Evolutionary conservation across 495 filamentous ascomycete species (phyloP).

Genomic region (Aspergillus steynii): DNA sequence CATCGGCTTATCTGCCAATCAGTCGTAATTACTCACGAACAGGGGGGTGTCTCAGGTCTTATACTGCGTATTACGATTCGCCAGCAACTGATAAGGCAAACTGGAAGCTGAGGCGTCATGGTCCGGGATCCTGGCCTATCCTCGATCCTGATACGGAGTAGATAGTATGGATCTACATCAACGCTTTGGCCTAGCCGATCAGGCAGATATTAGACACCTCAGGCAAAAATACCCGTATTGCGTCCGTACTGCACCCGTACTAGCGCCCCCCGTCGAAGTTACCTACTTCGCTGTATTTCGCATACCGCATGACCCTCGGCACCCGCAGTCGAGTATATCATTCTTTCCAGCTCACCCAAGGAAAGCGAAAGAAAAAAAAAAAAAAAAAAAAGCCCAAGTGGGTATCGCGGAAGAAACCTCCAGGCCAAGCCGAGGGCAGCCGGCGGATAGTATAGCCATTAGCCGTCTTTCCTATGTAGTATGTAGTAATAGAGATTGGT

Average conservation of each 20-base stretch:
- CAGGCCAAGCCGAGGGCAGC: neutral
- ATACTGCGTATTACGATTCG: too few relatives aligned
- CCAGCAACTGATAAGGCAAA: too few relatives aligned
- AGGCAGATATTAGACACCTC: neutral
- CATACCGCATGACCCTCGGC: neutral
- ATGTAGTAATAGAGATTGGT: neutral
- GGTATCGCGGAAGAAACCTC: neutral
- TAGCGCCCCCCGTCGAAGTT: too few relatives aligned
- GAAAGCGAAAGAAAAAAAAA: neutral
- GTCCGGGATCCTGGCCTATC: too few relatives aligned
- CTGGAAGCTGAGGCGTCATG: too few relatives aligned
- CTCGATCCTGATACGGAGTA: neutral
- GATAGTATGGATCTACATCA: neutral
- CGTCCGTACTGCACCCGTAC: too few relatives aligned
- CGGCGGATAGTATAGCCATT: neutral
- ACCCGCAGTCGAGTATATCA: neutral
- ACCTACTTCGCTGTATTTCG: neutral
- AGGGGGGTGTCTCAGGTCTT: neutral
- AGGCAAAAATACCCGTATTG: neutral
- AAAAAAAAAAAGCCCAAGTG: neutral
- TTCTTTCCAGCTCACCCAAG: neutral
- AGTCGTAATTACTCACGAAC: neutral
- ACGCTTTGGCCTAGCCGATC: neutral
- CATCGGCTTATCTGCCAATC: neutral
- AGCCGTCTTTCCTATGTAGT: neutral